phyloP scores from a whole-genome alignment of 2,329 filamentous ascomycete genomes.

The Kalaharituber pfeilii region DNA sequence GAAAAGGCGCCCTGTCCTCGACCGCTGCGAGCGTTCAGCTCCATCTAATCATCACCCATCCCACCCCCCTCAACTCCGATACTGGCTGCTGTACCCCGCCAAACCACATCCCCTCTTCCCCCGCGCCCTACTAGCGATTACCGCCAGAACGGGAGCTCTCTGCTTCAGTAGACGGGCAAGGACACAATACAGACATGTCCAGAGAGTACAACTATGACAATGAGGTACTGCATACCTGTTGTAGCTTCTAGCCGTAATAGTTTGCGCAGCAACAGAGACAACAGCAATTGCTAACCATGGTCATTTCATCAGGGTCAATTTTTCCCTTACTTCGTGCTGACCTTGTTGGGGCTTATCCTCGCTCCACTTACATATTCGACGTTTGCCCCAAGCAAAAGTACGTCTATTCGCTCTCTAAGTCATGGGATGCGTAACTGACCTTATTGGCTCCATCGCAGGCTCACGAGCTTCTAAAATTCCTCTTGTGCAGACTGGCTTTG shows the following conservation, averaged over 20 bases:
- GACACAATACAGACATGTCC: slow-evolving; percentile 45
- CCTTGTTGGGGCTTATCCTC: slow-evolving; percentile 70
- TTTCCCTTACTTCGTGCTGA: slow-evolving; percentile 97
- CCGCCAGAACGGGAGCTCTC: not conserved
- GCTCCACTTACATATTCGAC: slow-evolving; percentile 79
- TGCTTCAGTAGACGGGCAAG: not conserved
- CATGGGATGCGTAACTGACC: not conserved
- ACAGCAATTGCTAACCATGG: slow-evolving; percentile 4
- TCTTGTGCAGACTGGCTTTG: slow-evolving; percentile 65
- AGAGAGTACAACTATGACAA: slow-evolving; percentile 98
- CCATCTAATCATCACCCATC: not conserved
- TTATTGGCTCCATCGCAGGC: slow-evolving; percentile 5
- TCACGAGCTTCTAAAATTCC: slow-evolving; percentile 27
- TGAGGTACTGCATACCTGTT: slow-evolving; percentile 38
- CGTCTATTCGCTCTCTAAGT: slow-evolving; percentile 15
- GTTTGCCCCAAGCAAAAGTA: slow-evolving; percentile 56
- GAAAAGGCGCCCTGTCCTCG: not conserved
- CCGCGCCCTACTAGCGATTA: not conserved
- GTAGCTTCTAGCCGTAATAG: too few relatives aligned
- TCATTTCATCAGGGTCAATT: slow-evolving; percentile 60
- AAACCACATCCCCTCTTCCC: not conserved
- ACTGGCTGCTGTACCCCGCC: not conserved
- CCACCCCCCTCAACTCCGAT: too few relatives aligned
- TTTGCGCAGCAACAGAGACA: not conserved
- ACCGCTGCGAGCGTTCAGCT: not conserved